Evolutionary conservation across 768 basidiomycete species (phyloP).

Genomic region (Mycena rebaudengoi): DNA sequence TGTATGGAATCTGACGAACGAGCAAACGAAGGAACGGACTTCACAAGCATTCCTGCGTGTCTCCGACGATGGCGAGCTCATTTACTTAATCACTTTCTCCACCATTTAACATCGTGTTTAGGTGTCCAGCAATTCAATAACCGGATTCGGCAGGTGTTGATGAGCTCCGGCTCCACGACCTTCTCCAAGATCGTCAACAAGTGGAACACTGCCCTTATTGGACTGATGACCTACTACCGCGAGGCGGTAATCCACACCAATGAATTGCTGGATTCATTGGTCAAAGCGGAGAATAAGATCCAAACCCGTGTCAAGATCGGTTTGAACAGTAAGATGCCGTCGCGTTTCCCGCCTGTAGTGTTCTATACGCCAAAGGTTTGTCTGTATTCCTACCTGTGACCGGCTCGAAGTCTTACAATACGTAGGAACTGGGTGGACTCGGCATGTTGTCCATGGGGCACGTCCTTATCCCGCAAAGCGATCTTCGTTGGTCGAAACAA

Average conservation of each 20-base stretch:
- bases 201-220: slow-evolving; percentile 96
- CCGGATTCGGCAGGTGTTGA: slow-evolving; percentile 93
- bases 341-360: slow-evolving; percentile 95
- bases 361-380: slow-evolving; percentile 93
- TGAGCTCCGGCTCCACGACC: slow-evolving; percentile 98
- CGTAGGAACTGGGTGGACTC: slow-evolving; percentile 91
- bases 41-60: slow-evolving; percentile 98
- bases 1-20: slow-evolving; percentile 97
- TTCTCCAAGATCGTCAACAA: slow-evolving; percentile 99
- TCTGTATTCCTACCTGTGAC: not conserved
- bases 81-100: not conserved
- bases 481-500: slow-evolving; percentile 97
- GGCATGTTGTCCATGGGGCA: slow-evolving; percentile 99
- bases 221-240: slow-evolving; percentile 97
- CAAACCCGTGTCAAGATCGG: slow-evolving; percentile 99
- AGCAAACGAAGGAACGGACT: slow-evolving; percentile 96
- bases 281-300: slow-evolving; percentile 99
- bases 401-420: not conserved
- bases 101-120: slow-evolving; percentile 32
- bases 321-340: slow-evolving; percentile 99
- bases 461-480: slow-evolving; percentile 97
- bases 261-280: slow-evolving; percentile 93
- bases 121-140: slow-evolving; percentile 98
- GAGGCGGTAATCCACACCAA: slow-evolving; percentile 98
- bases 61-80: slow-evolving; percentile 81